Base-by-base conservation (phyloP, 345 rosid genomes). In the Heritiera fomes region DNA sequence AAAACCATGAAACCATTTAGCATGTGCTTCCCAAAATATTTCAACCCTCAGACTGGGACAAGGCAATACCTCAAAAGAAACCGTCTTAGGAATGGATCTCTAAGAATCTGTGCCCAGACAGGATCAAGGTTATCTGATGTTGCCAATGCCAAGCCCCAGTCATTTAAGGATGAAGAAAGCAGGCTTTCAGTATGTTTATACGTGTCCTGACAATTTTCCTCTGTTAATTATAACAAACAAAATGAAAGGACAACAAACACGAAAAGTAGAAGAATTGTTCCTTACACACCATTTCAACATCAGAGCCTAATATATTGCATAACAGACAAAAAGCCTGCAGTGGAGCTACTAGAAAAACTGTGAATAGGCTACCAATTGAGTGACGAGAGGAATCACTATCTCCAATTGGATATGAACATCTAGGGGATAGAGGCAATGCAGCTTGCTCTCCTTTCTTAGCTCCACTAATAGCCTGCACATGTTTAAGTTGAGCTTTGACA, bases 361-460 rank as follows among this genome's bases (percentile, higher is more conserved):
- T 93, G 88, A 93, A 89, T 56, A 92, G 84, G 75, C 94, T 90
- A 82, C 98, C 92, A 84, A 89, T 84, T 64, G 93, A 91, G 70
- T 86, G 87, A 75, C 92, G 94, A 80, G 92, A 84, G 77, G 85
- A 86, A 83, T 92, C 97, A 59, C 83, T 75, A 55, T 86, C 70
- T 49, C 78, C 79, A 78, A 83, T 79, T 10, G 87, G 90, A 83
- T 87, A 75, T 69, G 90, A 82, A 77, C 87, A 86, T 76, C 88
- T 86, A 28, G 99, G 94, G 30, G 98, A 95, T 55, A 93, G 82
- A 83, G 93, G 94, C 79, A 95, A 73, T n/a, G 96, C 98, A 45
- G 99, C 95, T 77, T 89, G 89, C 84, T 95, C 99, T 80, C 99
- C 99, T 87, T 93, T 93, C 86, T 95, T 98, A 68, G 75, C 75